Evolutionary conservation across 805 yeast genomes (phyloP).

Genomic region (Monosporozyma yasuniensis): DNA sequence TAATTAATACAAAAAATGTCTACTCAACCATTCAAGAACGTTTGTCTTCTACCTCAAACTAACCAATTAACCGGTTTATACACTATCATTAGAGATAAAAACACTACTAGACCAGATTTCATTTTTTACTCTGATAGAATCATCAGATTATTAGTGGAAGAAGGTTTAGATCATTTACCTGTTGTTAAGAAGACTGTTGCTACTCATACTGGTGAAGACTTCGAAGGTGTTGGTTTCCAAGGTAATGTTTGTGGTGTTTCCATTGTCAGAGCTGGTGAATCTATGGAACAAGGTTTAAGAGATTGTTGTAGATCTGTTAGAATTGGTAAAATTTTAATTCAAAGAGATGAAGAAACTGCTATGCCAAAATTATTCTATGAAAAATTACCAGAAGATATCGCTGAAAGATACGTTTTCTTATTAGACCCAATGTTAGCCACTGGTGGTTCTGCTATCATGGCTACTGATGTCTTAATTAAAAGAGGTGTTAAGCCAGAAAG

Average conservation of each 20-base stretch:
- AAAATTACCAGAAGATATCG: conserved; percentile 87
- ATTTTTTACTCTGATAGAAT: conserved; percentile 93
- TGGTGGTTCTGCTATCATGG: conserved; percentile 97
- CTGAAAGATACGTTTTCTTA: conserved; percentile 78
- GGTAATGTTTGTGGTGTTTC: conserved; percentile 98
- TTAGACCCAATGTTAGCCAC: conserved; percentile 98
- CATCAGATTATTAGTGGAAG: conserved; percentile 88
- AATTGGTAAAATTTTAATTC: conserved; percentile 92
- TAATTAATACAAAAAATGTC: conserved; percentile 14
- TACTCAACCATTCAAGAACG: conserved; percentile 36
- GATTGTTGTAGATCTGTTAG: conserved; percentile 96
- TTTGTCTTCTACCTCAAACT: conserved; percentile 70
- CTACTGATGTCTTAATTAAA: conserved; percentile 77
- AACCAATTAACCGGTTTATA: conserved; percentile 82
- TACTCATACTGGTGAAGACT: conserved; percentile 69
- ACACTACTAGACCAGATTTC: conserved; percentile 81
- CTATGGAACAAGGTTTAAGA: conserved; percentile 97
- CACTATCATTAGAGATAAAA: conserved; percentile 78
- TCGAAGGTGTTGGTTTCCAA: conserved; percentile 68
- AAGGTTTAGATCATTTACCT: conserved; percentile 89
- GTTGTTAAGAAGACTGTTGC: conserved; percentile 58
- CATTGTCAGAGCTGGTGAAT: conserved; percentile 96
- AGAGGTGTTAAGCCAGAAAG: conserved; percentile 85
- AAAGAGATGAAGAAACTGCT: conserved; percentile 97
- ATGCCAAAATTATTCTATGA: conserved; percentile 85